These are phyloP conservation scores for Primulina huaijiensis DNA, from an alignment of 257 asterid genomes.

Conservation along the genomic window DNA sequence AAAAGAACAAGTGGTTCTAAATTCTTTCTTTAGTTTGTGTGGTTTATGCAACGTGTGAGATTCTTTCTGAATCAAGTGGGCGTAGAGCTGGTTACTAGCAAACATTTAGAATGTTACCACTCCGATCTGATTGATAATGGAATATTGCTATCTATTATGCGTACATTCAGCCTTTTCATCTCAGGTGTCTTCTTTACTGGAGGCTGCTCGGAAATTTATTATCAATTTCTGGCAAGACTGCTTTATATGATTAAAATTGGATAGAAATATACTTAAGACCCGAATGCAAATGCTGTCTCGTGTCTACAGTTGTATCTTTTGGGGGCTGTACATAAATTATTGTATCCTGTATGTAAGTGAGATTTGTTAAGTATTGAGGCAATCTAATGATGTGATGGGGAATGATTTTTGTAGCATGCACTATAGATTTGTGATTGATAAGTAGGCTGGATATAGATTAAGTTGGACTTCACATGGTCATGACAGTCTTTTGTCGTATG, in stretches of 20 bases:
- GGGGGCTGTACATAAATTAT: not conserved
- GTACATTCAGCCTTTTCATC: not conserved
- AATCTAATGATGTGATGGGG: not conserved
- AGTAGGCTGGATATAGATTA: constrained; percentile 3
- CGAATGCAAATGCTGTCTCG: not conserved
- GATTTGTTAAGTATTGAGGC: not conserved
- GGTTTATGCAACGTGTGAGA: not conserved
- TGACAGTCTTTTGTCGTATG: not conserved
- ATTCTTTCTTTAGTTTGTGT: not conserved
- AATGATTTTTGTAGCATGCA: not conserved
- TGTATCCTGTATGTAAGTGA: not conserved
- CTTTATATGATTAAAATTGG: not conserved
- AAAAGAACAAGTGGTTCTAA: too few species aligned
- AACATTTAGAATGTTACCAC: not conserved
- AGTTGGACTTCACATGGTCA: not conserved
- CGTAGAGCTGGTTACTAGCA: not conserved
- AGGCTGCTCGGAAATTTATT: not conserved
- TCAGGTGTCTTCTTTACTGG: not conserved
- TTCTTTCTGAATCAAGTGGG: not conserved
- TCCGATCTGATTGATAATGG: not conserved
- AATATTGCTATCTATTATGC: not conserved
- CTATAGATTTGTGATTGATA: not conserved
- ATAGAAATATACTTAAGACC: not conserved
- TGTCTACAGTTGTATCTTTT: not conserved
- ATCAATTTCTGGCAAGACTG: not conserved